Evolutionary conservation across 148 eudicot species (phyloP).

Genomic region (Agrostemma githago): DNA sequence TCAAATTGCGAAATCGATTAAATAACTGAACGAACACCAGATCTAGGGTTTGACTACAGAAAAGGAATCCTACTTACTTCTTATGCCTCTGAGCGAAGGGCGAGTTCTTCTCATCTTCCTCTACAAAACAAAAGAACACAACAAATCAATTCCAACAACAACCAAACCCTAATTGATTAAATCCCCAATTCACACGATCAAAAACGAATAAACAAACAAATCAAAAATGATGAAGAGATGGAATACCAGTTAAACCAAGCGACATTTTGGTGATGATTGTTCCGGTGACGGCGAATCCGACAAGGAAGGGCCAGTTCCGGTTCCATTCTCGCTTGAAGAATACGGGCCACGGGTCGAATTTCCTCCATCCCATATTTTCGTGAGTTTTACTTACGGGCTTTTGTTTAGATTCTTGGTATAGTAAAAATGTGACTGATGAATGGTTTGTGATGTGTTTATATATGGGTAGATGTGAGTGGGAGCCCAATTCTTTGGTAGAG

Average conservation of each 20-base stretch:
- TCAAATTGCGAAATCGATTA: neutral
- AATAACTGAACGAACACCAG: neutral
- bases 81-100: conserved; percentile 74
- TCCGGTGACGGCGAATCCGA: conserved; percentile 12
- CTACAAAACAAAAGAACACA: conserved; percentile 29
- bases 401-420: no score
- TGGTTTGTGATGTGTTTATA: no score
- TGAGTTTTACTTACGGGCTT: no score
- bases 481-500: no score
- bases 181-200: neutral
- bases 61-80: conserved; percentile 21
- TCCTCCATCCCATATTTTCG: conserved; percentile 34
- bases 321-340: conserved; percentile 70
- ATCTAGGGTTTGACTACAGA: conserved; percentile 23
- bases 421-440: no score
- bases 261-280: no score
- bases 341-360: conserved; percentile 71
- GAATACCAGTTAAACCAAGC: conserved; percentile 13
- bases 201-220: neutral
- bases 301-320: conserved; percentile 43
- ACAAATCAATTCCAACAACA: neutral
- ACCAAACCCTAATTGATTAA: no score
- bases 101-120: conserved; percentile 82
- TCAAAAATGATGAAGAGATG: neutral
- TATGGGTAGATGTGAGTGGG: no score